Base-by-base conservation (phyloP, 2,329 filamentous ascomycete genomes). In the Botrytis squamosa region DNA sequence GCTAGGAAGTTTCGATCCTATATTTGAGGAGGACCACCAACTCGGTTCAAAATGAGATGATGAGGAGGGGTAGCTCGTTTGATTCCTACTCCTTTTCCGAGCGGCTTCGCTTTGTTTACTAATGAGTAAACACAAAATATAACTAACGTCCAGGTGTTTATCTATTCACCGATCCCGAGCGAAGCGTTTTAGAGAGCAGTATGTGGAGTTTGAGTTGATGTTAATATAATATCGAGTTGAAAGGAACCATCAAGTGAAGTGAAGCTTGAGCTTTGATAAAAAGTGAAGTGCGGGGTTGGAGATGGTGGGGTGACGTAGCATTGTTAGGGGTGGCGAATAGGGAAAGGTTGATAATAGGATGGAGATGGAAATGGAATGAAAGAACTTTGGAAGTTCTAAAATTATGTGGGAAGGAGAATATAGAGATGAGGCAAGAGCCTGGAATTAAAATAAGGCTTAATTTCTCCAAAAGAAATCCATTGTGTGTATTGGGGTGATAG, bases 191-290 rank as follows among this genome's bases (percentile, higher is more conserved):
- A 1, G 8, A 29, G 14, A 12, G 33, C 46, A 33, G n/a, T 36
- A 66, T 66, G 12, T 49, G 12, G n/a, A 36, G 29, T 36, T 22
- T 49, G 42, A 49, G 5, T 36, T 49, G 63, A 66, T n/a, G 20
- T 36, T 49, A 1, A 16, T 14, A 25, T 20, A 38, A 49, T 16
- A 63, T 57, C n/a, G 38, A 16, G 36, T 42, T 63, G 42, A 66
- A 49, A 66, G 42, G 20, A 33, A 36, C n/a, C 7, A 57, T 29
- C 52, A 33, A 57, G 14, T 63, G 60, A 63, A 18, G 60, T 66
- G 38, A 49, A 66, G 42, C 63, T 49, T 66, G 42, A 66, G 63
- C 63, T 66, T 49, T 66, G 63, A 66, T 44, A 46, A 66, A 65
- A 65, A 66, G n/a, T 33, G n/a, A 36, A 49, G 20, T 66, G 63